A percentile compares a stretch with the other conserved stretches of the same genome.
Evolutionary conservation across 202 grass and related monocot genomes (phyloP).

Genomic region (Carex arenaria): DNA sequence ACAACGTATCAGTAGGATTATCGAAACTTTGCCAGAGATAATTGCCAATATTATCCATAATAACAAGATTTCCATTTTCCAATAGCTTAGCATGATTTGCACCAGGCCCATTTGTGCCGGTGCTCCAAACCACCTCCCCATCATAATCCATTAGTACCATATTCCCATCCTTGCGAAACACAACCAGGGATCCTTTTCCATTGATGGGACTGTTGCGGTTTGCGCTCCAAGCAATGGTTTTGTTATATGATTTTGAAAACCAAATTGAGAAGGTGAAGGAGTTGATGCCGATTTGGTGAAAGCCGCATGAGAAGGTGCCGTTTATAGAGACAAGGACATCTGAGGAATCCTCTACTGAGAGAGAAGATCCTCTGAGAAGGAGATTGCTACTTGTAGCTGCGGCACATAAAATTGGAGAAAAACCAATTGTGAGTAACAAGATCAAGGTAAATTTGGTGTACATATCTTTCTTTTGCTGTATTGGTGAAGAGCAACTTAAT

Average conservation of each 20-base stretch:
- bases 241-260: constrained; percentile 29
- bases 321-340: constrained; percentile 32
- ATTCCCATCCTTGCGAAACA: constrained; percentile 35
- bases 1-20: constrained; percentile 53
- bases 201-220: constrained; percentile 45
- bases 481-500: not conserved
- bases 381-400: not conserved
- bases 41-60: constrained; percentile 23
- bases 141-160: constrained; percentile 51
- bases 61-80: constrained; percentile 47
- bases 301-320: constrained; percentile 58
- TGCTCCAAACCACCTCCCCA: constrained; percentile 40
- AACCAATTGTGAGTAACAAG: not conserved
- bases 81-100: constrained; percentile 31
- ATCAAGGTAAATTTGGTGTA: not conserved
- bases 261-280: constrained; percentile 65
- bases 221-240: constrained; percentile 45
- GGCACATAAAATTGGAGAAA: not conserved
- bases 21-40: constrained; percentile 59
- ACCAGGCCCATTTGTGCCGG: not conserved
- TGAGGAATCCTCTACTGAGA: constrained; percentile 49
- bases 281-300: constrained; percentile 27
- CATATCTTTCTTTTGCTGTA: not conserved
- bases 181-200: constrained; percentile 29
- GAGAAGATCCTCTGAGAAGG: not conserved